Base-by-base conservation (phyloP, 306 rosid species). In the Calophaca sinica region DNA sequence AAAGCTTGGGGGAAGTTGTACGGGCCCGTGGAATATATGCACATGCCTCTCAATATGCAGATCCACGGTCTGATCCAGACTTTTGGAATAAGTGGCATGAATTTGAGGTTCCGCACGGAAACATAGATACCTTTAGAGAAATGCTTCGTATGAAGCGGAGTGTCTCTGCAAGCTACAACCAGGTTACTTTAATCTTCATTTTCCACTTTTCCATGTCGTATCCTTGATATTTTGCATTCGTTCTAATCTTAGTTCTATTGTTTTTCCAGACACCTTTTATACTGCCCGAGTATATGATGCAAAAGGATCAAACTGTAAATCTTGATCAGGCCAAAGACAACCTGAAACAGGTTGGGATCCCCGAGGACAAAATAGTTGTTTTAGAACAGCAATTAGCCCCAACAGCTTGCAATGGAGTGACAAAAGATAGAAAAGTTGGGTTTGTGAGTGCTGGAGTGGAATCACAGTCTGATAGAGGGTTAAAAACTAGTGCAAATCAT, bases 361-460 rank as follows among this genome's bases (percentile, higher is more conserved):
- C 94, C 2, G 98, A 93, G 75, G 98, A 93, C n/a, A 94, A 90
- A 76, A 93, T 93, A 94, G 96, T 94, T 9, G 92, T 94, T 62
- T 79, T 93, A 6, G 96, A 88, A 70, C 86, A 90, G 80, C 97
- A 91, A 84, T 80, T 91, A 65, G 91, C 88, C 41, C 94, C 97
- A 3, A 79, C 74, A 15, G 65, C 46, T 46, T 76, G 50, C 4
- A 80, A 80, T 69, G 35, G 76, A 26, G 45, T 53, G 5, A 50
- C 85, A 51, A 83, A 81, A 31, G 89, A 86, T 15, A 68, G 76
- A 13, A 93, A 80, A 68, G 94, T 93, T 15, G 93, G 94, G 10
- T 93, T 93, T 82, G 96, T 93, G 36, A 90, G 98, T 74, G 96
- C 87, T 6, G 98, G 98, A 72, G 80, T 82, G 12, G 92, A 90